Conservation (phyloP, 805 yeast genomes). For the Helenozyma baotianmanensis region DNA sequence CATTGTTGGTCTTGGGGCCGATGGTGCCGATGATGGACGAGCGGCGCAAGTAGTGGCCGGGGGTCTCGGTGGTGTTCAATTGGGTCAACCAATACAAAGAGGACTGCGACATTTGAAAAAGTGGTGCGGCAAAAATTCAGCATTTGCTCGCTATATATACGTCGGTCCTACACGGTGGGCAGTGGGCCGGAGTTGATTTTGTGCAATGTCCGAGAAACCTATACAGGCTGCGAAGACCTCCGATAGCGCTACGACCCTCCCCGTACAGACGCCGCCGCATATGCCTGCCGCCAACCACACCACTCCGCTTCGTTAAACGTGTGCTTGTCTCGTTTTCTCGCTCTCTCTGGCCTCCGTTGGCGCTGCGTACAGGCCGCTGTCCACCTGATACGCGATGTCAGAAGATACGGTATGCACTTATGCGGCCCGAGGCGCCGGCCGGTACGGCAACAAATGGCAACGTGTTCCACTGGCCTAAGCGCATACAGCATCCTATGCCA, state of each 20-base stretch:
- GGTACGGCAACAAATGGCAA: too few relatives aligned
- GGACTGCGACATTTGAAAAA: constrained; percentile 36
- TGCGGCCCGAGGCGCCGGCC: neutral
- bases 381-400: neutral
- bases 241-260: too few relatives aligned
- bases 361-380: too few relatives aligned
- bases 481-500: too few relatives aligned
- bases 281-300: too few relatives aligned
- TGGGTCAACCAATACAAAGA: constrained; percentile 76
- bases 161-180: constrained; percentile 18
- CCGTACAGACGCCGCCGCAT: too few relatives aligned
- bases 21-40: constrained; percentile 97
- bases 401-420: neutral
- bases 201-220: constrained; percentile 13
- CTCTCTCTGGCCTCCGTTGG: too few relatives aligned
- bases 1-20: constrained; percentile 95
- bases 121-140: constrained; percentile 9
- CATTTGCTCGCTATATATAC: constrained; percentile 9
- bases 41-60: constrained; percentile 80
- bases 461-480: too few relatives aligned
- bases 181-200: constrained; percentile 23
- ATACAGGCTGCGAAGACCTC: too few relatives aligned
- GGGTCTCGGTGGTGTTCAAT: constrained; percentile 68
- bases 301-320: too few relatives aligned
- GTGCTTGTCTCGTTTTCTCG: too few relatives aligned